Evolutionary conservation across 805 yeast species (phyloP).

Genomic region (Lachancea quebecensis): DNA sequence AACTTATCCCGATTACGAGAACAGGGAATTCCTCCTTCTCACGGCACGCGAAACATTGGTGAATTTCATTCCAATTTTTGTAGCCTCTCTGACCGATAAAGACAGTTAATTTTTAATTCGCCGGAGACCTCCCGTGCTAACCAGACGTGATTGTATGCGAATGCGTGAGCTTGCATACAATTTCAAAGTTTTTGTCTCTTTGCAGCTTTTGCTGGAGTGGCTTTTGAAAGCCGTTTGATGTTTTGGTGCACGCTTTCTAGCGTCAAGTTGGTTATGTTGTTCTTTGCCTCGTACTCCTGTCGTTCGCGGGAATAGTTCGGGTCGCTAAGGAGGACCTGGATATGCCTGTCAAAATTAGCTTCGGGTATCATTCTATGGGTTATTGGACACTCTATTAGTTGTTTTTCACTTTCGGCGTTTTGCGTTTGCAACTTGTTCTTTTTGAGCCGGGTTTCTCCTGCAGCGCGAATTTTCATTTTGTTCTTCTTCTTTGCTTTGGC

Average conservation of each 20-base stretch:
- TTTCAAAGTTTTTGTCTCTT: conserved; percentile 3
- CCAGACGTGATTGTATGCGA: no score
- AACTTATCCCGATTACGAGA: no score
- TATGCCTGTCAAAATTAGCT: conserved; percentile 60
- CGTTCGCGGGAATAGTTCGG: conserved; percentile 71
- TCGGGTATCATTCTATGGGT: conserved; percentile 69
- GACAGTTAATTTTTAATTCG: no score
- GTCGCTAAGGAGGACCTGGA: conserved; percentile 63
- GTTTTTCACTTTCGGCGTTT: conserved; percentile 17
- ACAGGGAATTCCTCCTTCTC: no score
- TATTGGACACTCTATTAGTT: conserved; percentile 64
- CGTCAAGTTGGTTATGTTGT: conserved; percentile 42
- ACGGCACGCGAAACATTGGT: no score
- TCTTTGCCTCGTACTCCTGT: conserved; percentile 48
- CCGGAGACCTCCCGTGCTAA: no score
- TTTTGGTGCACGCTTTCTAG: conserved; percentile 57
- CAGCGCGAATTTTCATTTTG: conserved; percentile 61
- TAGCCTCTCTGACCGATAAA: no score
- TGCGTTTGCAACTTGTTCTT: conserved; percentile 5
- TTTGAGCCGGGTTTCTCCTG: conserved; percentile 58
- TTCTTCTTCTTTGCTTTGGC: conserved; percentile 18
- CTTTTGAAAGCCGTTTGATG: conserved; percentile 38
- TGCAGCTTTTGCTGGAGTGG: not conserved
- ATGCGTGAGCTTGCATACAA: not conserved
- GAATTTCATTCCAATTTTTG: no score